Base-by-base conservation (phyloP, 495 filamentous ascomycete species). In the Cudoniella acicularis region DNA sequence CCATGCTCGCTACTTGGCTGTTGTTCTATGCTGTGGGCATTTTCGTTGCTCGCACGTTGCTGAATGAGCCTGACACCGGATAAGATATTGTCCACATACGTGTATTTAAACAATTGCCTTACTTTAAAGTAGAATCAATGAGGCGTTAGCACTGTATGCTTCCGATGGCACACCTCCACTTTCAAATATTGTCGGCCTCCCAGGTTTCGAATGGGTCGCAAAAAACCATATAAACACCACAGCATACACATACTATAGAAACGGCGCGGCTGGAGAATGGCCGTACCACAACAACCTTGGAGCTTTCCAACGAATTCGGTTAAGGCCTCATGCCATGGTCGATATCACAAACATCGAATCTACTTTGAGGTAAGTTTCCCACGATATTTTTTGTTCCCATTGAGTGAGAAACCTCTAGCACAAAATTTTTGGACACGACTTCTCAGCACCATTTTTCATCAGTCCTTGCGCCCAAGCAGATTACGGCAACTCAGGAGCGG, bases 371-470 rank as follows among this genome's bases (percentile, higher is more conserved):
- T 36, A 36, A 6, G 30, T 13, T 13, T 36, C 30, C 4, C 30
- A n/a, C 30, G 13, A 36, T 13, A 36, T 13, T 13, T 13, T 36
- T 13, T 36, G 13, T 6, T 13, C 13, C 13, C n/a, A n/a, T 36
- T 13, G 13, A 4, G 6, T 36, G 30, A 36, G 6, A 6, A 6
- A 36, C 13, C 30, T 36, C 4, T 36, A 72, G 68, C n/a, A 73
- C 70, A 17, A 66, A 3, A 70, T 75, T 26, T 57, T 75, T 1
- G 72, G 72, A 11, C 56, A 77, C 57, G 69, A 73, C 60, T 76
- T 77, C 59, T 65, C 67, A 8, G 67, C 72, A 2, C 74, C 75
- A 10, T 75, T 78, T 61, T 78, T 74, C 63, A 76, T 78, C 47
- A 68, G 66, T 24, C 75, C 75, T 0, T 64, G 62, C 9, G 68